Percentiles rank a stretch among this genome's conserved stretches.
phyloP scores from a whole-genome alignment of 805 yeast genomes.

The Saturnispora besseyi region DNA sequence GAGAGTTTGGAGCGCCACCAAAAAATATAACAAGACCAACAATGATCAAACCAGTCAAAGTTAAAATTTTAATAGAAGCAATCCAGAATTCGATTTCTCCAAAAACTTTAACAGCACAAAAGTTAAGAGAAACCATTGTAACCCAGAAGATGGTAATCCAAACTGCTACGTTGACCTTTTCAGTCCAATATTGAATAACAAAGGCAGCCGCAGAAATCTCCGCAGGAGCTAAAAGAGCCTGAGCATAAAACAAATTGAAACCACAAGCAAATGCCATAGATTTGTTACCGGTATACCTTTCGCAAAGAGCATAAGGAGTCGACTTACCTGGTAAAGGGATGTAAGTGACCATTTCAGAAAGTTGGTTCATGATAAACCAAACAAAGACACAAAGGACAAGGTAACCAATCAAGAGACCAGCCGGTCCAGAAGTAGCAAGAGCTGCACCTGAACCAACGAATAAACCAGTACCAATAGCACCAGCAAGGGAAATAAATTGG shows the following conservation, averaged over 20 bases:
- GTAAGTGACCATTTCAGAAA: slow-evolving; percentile 63
- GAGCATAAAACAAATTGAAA: slow-evolving; percentile 37
- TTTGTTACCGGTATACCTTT: slow-evolving; percentile 33
- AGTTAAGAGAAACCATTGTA: slow-evolving; percentile 37
- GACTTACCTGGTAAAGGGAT: slow-evolving; percentile 58
- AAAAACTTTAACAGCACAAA: slow-evolving; percentile 41
- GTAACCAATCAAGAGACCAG: slow-evolving; percentile 50
- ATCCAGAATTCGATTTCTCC: slow-evolving; percentile 60
- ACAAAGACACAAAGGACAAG: slow-evolving; percentile 53
- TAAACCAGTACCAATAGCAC: slow-evolving; percentile 61
- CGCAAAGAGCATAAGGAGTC: slow-evolving; percentile 41
- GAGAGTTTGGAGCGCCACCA: slow-evolving; percentile 53
- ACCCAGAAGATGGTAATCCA: slow-evolving; percentile 49
- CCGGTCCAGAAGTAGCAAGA: slow-evolving; percentile 27
- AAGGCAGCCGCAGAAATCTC: slow-evolving; percentile 60
- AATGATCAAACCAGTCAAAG: slow-evolving; percentile 54
- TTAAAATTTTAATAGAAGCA: slow-evolving; percentile 52
- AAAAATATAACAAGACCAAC: slow-evolving; percentile 49
- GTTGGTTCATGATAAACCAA: slow-evolving; percentile 52
- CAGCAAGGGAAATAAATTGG: slow-evolving; percentile 65
- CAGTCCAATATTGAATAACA: slow-evolving; percentile 54
- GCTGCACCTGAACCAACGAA: slow-evolving; percentile 42
- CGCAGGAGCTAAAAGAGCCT: slow-evolving; percentile 46
- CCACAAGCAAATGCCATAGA: slow-evolving; percentile 56
- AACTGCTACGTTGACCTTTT: slow-evolving; percentile 45